Percentiles rank a stretch among this genome's conserved stretches.
phyloP scores from a whole-genome alignment of 2,329 filamentous ascomycete species.

The Colletotrichum neosansevieriae region DNA sequence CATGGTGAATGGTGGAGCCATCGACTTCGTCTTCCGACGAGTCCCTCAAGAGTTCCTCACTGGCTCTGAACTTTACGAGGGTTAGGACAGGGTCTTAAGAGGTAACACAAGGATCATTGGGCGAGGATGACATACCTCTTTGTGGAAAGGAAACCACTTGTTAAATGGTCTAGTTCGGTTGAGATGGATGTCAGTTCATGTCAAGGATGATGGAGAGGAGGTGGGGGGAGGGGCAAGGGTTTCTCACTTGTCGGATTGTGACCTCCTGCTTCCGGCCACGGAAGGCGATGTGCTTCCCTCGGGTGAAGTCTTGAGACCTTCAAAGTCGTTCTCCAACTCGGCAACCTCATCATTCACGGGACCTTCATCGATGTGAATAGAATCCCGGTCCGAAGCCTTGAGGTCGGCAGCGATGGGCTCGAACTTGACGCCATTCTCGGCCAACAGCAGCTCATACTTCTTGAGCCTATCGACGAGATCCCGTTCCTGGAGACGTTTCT shows the following conservation, averaged over 20 bases:
- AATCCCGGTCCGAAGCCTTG: conserved; percentile 47
- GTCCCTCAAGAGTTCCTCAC: conserved; percentile 61
- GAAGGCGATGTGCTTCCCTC: conserved; percentile 55
- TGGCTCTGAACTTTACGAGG: conserved; percentile 60
- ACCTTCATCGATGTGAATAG: conserved; percentile 28
- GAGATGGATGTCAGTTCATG: conserved; percentile 14
- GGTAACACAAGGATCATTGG: not conserved
- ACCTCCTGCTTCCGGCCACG: conserved; percentile 42
- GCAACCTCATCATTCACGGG: conserved; percentile 61
- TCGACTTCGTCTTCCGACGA: conserved; percentile 70
- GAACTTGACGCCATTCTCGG: conserved; percentile 76
- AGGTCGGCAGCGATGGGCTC: conserved; percentile 71
- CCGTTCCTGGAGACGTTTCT: conserved; percentile 76
- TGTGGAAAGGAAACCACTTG: conserved; percentile 65
- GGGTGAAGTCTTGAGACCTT: conserved; percentile 65
- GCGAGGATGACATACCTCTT: conserved; percentile 56
- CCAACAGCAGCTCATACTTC: conserved; percentile 75
- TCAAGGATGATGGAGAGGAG: not conserved
- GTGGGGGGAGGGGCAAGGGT: not conserved
- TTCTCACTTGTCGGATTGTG: conserved; percentile 45
- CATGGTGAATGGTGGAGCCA: conserved; percentile 67
- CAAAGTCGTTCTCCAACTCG: conserved; percentile 68
- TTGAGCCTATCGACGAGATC: conserved; percentile 77
- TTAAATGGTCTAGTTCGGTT: conserved; percentile 44
- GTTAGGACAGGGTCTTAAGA: conserved; percentile 16